These are phyloP conservation scores for Yamadazyma sp. DNA, from an alignment of 1,139 yeast genomes.

Conservation along the genomic window DNA sequence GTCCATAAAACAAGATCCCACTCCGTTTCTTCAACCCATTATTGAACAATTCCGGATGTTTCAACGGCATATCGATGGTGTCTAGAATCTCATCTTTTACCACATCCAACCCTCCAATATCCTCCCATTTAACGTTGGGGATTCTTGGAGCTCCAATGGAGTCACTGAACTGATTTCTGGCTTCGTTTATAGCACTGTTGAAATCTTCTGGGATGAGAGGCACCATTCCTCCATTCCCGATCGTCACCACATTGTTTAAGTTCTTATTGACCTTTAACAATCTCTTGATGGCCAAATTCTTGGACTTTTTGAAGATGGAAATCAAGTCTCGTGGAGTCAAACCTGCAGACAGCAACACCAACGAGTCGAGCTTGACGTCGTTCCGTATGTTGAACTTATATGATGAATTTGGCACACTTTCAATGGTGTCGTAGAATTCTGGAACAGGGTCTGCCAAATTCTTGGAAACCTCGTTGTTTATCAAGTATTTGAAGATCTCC, in stretches of 20 bases:
- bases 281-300: slow-evolving; percentile 55
- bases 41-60: slow-evolving; percentile 84
- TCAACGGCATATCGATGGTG: slow-evolving; percentile 93
- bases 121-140: slow-evolving; percentile 94
- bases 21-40: slow-evolving; percentile 90
- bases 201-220: slow-evolving; percentile 64
- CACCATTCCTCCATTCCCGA: slow-evolving; percentile 55
- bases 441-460: slow-evolving; percentile 7
- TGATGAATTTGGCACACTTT: slow-evolving; percentile 18
- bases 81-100: slow-evolving; percentile 92
- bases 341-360: slow-evolving; percentile 91
- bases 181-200: slow-evolving; percentile 71
- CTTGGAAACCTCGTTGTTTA: slow-evolving; percentile 23
- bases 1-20: slow-evolving; percentile 93
- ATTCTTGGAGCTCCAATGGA: slow-evolving; percentile 97
- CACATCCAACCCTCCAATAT: slow-evolving; percentile 85
- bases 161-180: slow-evolving; percentile 85
- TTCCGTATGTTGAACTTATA: slow-evolving; percentile 29
- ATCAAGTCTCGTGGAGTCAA: slow-evolving; percentile 80
- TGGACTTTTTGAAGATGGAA: slow-evolving; percentile 70
- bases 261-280: slow-evolving; percentile 19
- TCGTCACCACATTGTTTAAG: slow-evolving; percentile 27
- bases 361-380: slow-evolving; percentile 58
- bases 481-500: slow-evolving; percentile 56
- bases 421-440: slow-evolving; percentile 17